Evolutionary conservation across 345 rosid genomes (phyloP), one percentile per base, ranked within the genome.

Genomic region (Balakata baccata): DNA sequence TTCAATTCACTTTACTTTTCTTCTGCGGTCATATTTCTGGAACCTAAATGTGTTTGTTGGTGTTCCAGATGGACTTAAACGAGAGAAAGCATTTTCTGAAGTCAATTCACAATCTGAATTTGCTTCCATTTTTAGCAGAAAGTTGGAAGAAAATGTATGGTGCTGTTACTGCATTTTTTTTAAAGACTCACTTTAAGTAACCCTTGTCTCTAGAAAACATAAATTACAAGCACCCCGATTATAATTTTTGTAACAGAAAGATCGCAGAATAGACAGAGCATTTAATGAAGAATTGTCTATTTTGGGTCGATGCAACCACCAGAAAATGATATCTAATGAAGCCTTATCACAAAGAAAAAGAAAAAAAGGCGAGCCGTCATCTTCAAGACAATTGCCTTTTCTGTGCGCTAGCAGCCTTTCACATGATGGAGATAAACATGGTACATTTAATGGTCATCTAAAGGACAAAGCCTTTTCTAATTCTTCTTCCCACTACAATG

Each of bases 61-160:
- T 82, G 76, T 77, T 79, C 68, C 83, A 64, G 81, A 84, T 80
- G 86, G 71, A 38, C 78, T 63, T 72, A 79, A 74, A 70, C 75
- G 75, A 63, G 79, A 74, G 70, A 68, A 41, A 70, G 49, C 80
- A 69, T 75, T 81, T 69, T 70, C 82, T 39, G 76, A 76, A 74
- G 85, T 70, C 64, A 70, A 65, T 64, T 62, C 84, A 12, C 81
- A 78, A 61, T 82, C 91, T n/a, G 68, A 85, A 22, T 89, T 88
- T 79, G 71, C 82, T 64, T 23, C 77, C 54, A 16, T 59, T 69
- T 86, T 90, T 70, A 53, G 74, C 72, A 81, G 71, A 69, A 83
- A 69, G 81, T 74, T 88, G 64, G 90, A 85, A 61, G 83, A 79
- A n/a, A 80, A 85, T 71, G 98, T 90, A 87, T 75, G 85, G 71